Conservation (phyloP, 257 asterid genomes). For the Nicotiana knightiana region DNA sequence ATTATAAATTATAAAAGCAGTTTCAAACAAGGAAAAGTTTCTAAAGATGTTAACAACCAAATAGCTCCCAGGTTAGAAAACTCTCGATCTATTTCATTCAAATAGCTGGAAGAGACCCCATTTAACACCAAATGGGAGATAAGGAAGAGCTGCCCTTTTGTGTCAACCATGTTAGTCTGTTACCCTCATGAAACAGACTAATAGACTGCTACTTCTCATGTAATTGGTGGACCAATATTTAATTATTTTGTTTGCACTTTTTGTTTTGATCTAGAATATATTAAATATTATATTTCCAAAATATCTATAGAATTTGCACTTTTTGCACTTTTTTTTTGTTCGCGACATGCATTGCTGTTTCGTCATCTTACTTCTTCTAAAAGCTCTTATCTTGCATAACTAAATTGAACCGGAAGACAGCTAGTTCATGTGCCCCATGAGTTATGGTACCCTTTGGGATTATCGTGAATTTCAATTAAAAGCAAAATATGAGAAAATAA, state of each 20-base stretch:
- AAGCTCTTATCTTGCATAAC: background rate
- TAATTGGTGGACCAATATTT: background rate
- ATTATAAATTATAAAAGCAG: background rate
- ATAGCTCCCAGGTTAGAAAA: background rate
- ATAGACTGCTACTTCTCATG: background rate
- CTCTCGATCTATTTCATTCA: background rate
- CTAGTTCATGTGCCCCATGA: background rate
- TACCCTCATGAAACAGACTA: background rate
- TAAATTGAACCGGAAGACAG: background rate
- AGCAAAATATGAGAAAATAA: background rate
- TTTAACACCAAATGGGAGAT: background rate
- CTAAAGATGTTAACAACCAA: background rate
- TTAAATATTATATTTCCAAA: too few species aligned
- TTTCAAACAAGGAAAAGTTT: background rate
- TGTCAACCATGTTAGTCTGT: background rate
- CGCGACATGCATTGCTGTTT: background rate
- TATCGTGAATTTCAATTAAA: background rate
- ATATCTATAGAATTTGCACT: background rate
- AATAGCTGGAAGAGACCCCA: background rate
- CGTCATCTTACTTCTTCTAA: background rate
- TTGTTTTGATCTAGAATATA: background rate
- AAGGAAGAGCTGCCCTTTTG: background rate
- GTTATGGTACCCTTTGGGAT: background rate
- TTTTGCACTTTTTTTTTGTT: background rate
- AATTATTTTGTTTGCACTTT: background rate